These are phyloP conservation scores for Alternaria postmessia DNA, from an alignment of 2,329 filamentous ascomycete genomes.

Conservation along the genomic window DNA sequence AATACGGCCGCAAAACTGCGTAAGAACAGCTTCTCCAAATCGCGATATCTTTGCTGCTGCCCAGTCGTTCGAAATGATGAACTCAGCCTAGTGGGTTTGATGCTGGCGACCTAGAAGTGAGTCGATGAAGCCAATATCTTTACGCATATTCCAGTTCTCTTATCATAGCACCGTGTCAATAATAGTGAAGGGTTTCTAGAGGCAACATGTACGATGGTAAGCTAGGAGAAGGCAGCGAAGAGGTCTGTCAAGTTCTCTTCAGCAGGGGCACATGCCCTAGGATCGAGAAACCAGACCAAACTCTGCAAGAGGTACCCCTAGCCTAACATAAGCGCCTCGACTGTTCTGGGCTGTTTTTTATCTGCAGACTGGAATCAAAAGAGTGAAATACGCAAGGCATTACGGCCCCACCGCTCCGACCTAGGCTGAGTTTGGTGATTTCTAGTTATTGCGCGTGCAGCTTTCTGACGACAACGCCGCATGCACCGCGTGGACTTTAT, in stretches of 20 bases:
- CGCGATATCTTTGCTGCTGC: not conserved
- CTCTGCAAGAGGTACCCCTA: not conserved
- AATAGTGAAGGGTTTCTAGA: not conserved
- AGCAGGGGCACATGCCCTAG: not conserved
- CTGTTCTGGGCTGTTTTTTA: not conserved
- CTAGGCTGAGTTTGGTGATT: slow-evolving; percentile 21
- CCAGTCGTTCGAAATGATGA: not conserved
- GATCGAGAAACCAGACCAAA: not conserved
- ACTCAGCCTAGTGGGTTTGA: not conserved
- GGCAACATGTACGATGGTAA: not conserved
- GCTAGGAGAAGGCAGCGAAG: not conserved
- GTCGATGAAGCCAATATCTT: not conserved
- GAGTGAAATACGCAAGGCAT: slow-evolving; percentile 10
- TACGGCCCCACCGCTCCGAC: slow-evolving; percentile 33
- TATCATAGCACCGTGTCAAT: not conserved
- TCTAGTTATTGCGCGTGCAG: slow-evolving; percentile 36
- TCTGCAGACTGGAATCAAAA: slow-evolving; percentile 6
- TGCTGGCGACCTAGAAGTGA: not conserved
- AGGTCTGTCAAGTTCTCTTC: not conserved
- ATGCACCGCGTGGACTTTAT: slow-evolving; percentile 16
- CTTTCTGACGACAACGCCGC: slow-evolving; percentile 7
- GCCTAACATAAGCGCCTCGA: not conserved
- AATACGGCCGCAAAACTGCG: too few species aligned
- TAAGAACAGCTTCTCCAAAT: not conserved
- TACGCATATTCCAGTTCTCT: not conserved